Evolutionary conservation across 140 eudicot genomes (phyloP).

Genomic region (Senecio squalidus): DNA sequence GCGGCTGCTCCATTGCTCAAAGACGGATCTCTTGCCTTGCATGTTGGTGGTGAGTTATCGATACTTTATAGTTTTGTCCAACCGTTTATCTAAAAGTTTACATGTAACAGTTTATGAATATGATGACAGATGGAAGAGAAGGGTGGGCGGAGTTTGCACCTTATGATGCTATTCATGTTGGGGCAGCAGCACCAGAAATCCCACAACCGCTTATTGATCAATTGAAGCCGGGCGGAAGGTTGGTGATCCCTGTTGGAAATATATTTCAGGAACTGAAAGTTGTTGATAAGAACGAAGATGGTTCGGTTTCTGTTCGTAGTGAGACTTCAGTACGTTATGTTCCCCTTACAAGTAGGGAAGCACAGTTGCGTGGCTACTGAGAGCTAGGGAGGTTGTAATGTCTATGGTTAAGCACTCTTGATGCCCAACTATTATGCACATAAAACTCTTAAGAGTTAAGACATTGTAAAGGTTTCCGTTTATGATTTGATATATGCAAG

Average conservation of each 20-base stretch:
- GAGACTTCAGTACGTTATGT: constrained; percentile 92
- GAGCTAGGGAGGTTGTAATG: neutral
- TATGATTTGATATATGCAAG: neutral
- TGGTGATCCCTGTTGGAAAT: constrained; percentile 88
- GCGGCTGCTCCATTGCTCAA: constrained; percentile 75
- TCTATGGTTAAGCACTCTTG: neutral
- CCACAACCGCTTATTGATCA: constrained; percentile 81
- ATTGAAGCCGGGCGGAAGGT: constrained; percentile 91
- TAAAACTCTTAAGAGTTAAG: neutral
- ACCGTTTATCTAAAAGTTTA: neutral
- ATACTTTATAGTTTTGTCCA: neutral
- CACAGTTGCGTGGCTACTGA: constrained; percentile 63
- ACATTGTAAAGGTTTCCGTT: constrained; percentile 8
- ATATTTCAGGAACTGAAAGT: constrained; percentile 73
- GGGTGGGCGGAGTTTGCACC: constrained; percentile 94
- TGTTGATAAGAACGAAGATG: constrained; percentile 77
- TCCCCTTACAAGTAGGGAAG: constrained; percentile 83
- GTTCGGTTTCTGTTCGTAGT: constrained; percentile 50
- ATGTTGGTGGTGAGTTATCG: constrained; percentile 64
- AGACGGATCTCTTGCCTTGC: constrained; percentile 68
- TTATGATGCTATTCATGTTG: constrained; percentile 94
- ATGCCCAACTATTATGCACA: neutral
- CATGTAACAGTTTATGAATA: neutral
- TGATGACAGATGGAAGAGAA: constrained; percentile 69
- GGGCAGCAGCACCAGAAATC: constrained; percentile 91